phyloP scores from a whole-genome alignment of 2,329 filamentous ascomycete species.

The Elsinoe arachidis region DNA sequence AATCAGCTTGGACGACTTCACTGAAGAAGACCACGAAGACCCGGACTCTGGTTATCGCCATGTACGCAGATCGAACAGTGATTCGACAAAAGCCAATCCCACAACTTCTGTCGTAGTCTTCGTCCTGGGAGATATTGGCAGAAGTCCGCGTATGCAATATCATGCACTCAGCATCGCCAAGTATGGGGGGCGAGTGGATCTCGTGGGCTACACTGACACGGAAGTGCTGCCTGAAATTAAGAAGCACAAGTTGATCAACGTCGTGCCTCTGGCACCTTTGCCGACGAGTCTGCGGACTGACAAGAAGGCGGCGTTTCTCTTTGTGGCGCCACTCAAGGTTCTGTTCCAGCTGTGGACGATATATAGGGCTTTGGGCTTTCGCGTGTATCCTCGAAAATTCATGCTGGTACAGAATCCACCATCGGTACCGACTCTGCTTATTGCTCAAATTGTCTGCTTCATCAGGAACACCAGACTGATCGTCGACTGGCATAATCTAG shows the following conservation, averaged over 20 bases:
- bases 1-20: conserved; percentile 23
- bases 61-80: conserved; percentile 20
- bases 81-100: conserved; percentile 21
- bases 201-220: conserved; percentile 86
- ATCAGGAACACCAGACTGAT: conserved; percentile 73
- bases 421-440: conserved; percentile 78
- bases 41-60: conserved; percentile 25
- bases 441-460: conserved; percentile 64
- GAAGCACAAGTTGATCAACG: conserved; percentile 57
- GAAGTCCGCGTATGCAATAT: conserved; percentile 97
- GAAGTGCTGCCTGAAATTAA: conserved; percentile 70
- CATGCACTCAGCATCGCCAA: conserved; percentile 87
- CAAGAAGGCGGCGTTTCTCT: conserved; percentile 64
- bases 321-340: conserved; percentile 76
- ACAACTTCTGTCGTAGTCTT: conserved; percentile 64
- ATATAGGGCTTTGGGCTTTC: conserved; percentile 63
- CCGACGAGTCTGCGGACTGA: conserved; percentile 59
- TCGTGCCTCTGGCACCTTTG: conserved; percentile 61
- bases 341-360: conserved; percentile 70
- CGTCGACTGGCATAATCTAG: conserved; percentile 99
- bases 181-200: conserved; percentile 67
- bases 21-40: conserved; percentile 21
- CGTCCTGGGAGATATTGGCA: conserved; percentile 88
- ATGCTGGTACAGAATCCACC: conserved; percentile 90
- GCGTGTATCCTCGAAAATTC: conserved; percentile 67